Base-by-base conservation (phyloP, 2,329 filamentous ascomycete species). In the Fusarium begoniae region DNA sequence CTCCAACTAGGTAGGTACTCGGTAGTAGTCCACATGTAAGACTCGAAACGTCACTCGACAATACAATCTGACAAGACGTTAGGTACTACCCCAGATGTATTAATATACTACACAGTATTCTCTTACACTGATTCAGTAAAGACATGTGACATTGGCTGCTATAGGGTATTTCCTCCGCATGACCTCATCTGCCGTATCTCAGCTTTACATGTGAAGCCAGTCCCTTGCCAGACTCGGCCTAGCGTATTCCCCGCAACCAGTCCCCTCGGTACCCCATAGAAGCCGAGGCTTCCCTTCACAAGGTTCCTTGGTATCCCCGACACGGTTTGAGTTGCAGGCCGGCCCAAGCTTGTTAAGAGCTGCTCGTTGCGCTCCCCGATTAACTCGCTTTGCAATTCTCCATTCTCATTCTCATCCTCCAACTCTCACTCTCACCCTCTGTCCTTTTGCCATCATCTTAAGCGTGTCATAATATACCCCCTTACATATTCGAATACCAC, bases 181-280 rank as follows among this genome's bases (percentile, higher is more conserved):
- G 78, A 79, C 77, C 73, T 77, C 75, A 78, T 79, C 66, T 72
- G 50, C 48, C 48, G 47, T 73, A 30, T 20, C 57, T 47, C 50
- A 56, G 43, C 43, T 55, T 78, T 72, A 77, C 79, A 80, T 80
- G 79, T 80, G 79, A 81, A 81, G 69, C 58, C 55, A 38, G 54
- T 32, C 69, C 50, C 58, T 35, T 54, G 45, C 75, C 75, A 59
- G 63, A 72, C 54, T 13, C 43, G 72, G 79, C 24, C 73, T 80
- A 80, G 79, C 71, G 74, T 57, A 66, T 62, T 70, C 66, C 63
- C 70, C 77, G 68, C 69, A 72, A 61, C 75, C 66, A 66, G 65
- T 71, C 78, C 78, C 79, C 79, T 80, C 78, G 77, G 78, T 78
- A 75, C 72, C 74, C 71, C 76, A 75, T 73, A 63, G 72, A 76